These are phyloP conservation scores for Coemansia sp. DNA, from an alignment of 192 early-diverging fungal genomes.

Conservation along the genomic window DNA sequence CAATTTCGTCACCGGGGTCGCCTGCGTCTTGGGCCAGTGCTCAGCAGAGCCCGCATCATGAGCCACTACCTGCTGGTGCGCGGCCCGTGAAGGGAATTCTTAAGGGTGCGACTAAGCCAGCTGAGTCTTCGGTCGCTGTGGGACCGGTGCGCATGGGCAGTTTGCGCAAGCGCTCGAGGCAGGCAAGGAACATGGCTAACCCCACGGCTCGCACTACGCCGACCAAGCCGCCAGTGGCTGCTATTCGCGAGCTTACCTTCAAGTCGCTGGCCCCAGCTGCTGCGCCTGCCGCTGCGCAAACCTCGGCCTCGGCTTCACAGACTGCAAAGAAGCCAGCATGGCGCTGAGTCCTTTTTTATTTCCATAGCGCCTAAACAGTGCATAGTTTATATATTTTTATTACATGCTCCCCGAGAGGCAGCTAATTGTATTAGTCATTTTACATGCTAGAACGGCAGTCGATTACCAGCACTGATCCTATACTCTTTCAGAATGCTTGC, in stretches of 20 bases:
- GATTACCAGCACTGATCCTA: too few relatives aligned
- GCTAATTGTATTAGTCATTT: background rate
- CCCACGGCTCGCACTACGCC: slow-evolving; percentile 27
- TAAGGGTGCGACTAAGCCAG: slow-evolving; percentile 14
- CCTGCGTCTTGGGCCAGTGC: slow-evolving; percentile 44
- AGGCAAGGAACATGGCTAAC: slow-evolving; percentile 32
- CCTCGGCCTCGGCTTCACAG: slow-evolving; percentile 2
- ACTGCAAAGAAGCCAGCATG: slow-evolving; percentile 25
- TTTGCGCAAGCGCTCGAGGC: slow-evolving; percentile 31
- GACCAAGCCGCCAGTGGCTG: slow-evolving; percentile 15
- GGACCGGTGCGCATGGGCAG: slow-evolving; percentile 43
- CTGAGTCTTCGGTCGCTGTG: background rate
- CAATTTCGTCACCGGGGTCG: slow-evolving; percentile 28
- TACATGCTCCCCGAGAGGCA: too few relatives aligned
- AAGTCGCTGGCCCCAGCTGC: slow-evolving; percentile 27
- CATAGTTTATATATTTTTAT: too few relatives aligned
- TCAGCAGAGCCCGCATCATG: slow-evolving; percentile 38
- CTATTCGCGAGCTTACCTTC: slow-evolving; percentile 32
- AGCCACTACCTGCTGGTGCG: slow-evolving; percentile 40
- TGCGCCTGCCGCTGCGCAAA: background rate
- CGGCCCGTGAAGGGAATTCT: slow-evolving; percentile 44
- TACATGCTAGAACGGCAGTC: too few relatives aligned
- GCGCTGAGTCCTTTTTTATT: too few relatives aligned
- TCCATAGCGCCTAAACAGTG: too few relatives aligned
- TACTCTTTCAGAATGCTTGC: slow-evolving; percentile 27